Evolutionary conservation across 768 basidiomycete genomes (phyloP), one percentile per base, ranked within the genome.

Genomic region (Psilocybe sp.): DNA sequence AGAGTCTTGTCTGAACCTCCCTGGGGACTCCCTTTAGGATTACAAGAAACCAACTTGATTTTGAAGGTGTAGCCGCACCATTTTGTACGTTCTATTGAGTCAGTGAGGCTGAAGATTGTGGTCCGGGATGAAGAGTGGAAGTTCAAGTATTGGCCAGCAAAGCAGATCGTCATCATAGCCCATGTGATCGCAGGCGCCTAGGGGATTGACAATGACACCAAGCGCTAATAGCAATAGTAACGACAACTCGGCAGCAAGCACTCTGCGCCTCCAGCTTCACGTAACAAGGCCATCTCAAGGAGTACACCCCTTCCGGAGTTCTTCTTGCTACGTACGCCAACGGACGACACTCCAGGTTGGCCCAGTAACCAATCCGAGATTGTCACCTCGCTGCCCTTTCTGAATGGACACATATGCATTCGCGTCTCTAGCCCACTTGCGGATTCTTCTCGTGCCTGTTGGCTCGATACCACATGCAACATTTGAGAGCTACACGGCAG

Each of bases 381-480:
- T 31, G 20, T 42, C 16, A 31, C 10, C 18, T 19, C 11, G 28
- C 1, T 45, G 4, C 31, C 18, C 16, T 8, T 19, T 31, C 47
- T 59, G 59, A 59, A 91, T 91, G 87, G 86, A 84, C 61, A 75
- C 77, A 44, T 71, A 81, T 68, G 74, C 82, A 12, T 94, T 92
- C 61, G 87, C 85, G 18, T 89, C 90, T 15, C 80, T 96, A 41
- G 93, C 91, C 15, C 89, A 91, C 64, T 75, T 98, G 49, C 84
- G 80, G 50, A 79, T 98, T 42, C 80, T 98, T 15, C 79, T 98
- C 51, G 68, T 97, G 13, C 95, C 96, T 13, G 84, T 98, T 10
- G 92, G 92, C 34, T 68, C 79, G 6, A 89, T 97, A 54, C 72
- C 81, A 1, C 75, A 76, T 37, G 56, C 78, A n/a, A 72, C 78